These are phyloP conservation scores for Collybiopsis luxurians DNA, from an alignment of 768 basidiomycete genomes.

Conservation along the genomic window DNA sequence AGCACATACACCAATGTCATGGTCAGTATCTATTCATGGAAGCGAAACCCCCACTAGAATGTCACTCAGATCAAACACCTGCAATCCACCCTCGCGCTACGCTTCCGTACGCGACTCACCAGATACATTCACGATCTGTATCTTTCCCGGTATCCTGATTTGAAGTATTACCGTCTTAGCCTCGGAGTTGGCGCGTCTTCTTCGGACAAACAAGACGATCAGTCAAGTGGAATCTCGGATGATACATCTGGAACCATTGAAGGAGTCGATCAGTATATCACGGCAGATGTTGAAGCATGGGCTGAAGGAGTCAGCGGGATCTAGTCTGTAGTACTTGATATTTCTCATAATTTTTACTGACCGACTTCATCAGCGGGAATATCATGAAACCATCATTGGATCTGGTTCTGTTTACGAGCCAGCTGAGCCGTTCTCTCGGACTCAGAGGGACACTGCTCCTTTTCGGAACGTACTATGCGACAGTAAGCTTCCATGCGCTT, in stretches of 20 bases:
- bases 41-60: background rate
- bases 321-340: slow-evolving; percentile 61
- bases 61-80: slow-evolving; percentile 76
- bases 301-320: slow-evolving; percentile 81
- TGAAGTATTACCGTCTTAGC: slow-evolving; percentile 65
- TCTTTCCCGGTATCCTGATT: slow-evolving; percentile 67
- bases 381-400: slow-evolving; percentile 91
- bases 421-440: slow-evolving; percentile 85
- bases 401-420: slow-evolving; percentile 87
- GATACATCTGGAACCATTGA: slow-evolving; percentile 31
- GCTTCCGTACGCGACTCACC: slow-evolving; percentile 82
- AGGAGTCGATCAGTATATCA: slow-evolving; percentile 89
- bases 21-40: slow-evolving; percentile 40
- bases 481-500: slow-evolving; percentile 44
- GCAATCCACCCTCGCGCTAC: slow-evolving; percentile 81
- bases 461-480: slow-evolving; percentile 84
- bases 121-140: slow-evolving; percentile 93
- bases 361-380: slow-evolving; percentile 63
- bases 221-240: slow-evolving; percentile 12
- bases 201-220: background rate
- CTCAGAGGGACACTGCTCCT: slow-evolving; percentile 78
- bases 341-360: background rate
- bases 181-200: slow-evolving; percentile 20
- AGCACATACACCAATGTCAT: slow-evolving; percentile 96
- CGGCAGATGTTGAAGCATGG: slow-evolving; percentile 89